These are phyloP conservation scores for Schizopora paradoxa DNA, from an alignment of 1,284 basidiomycete species.

Conservation along the genomic window DNA sequence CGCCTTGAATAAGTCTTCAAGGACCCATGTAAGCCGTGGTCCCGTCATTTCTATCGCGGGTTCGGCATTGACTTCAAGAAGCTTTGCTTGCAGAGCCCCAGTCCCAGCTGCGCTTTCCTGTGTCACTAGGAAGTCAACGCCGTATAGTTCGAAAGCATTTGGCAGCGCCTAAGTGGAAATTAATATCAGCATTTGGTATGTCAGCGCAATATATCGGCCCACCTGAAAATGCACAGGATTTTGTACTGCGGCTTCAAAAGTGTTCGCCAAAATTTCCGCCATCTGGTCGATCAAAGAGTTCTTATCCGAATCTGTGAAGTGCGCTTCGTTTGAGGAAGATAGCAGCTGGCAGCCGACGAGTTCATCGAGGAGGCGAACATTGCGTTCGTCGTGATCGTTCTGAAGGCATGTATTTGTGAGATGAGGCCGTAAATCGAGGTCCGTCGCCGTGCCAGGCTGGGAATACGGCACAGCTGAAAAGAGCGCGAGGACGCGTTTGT, in stretches of 20 bases:
- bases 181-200: conserved; percentile 20
- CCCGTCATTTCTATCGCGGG: conserved; percentile 96
- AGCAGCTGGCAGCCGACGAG: conserved; percentile 61
- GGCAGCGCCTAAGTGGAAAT: conserved; percentile 62
- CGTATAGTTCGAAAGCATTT: conserved; percentile 95
- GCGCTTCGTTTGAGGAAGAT: conserved; percentile 29
- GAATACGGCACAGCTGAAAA: conserved; percentile 72
- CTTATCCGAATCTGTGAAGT: conserved; percentile 46
- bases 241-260: conserved; percentile 81
- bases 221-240: conserved; percentile 88
- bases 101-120: conserved; percentile 29
- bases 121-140: conserved; percentile 84
- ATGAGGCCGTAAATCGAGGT: conserved; percentile 69
- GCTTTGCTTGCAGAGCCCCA: conserved; percentile 52
- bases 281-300: conserved; percentile 58
- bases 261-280: conserved; percentile 65
- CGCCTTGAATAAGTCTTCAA: conserved; percentile 75
- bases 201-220: conserved; percentile 19
- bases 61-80: conserved; percentile 92
- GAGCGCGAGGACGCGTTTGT: conserved; percentile 79
- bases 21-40: conserved; percentile 70
- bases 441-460: conserved; percentile 30
- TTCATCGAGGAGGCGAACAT: conserved; percentile 74
- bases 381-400: conserved; percentile 55
- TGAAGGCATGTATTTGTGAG: conserved; percentile 97